phyloP scores from a whole-genome alignment of 1,139 yeast species.

The Diutina scorzettiae region DNA sequence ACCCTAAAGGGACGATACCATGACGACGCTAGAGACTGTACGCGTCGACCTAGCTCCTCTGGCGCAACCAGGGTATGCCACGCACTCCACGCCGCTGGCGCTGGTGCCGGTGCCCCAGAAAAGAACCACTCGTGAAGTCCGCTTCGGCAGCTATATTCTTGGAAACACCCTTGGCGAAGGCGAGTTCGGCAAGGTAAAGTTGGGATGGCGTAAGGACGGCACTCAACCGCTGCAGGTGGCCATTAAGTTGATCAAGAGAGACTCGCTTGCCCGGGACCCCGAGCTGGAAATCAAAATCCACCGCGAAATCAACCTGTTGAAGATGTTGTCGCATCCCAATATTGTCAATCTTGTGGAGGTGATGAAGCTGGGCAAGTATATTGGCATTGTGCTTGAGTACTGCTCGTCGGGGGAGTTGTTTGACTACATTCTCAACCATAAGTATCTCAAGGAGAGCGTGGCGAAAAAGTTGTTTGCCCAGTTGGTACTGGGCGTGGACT shows the following conservation, averaged over 20 bases:
- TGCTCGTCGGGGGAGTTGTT: slow-evolving; percentile 97
- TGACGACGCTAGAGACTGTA: slow-evolving; percentile 1
- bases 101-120: neutral
- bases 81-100: neutral
- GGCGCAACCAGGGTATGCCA: neutral
- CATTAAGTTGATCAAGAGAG: slow-evolving; percentile 80
- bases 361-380: slow-evolving; percentile 84
- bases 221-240: slow-evolving; percentile 79
- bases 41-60: neutral
- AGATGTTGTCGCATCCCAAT: slow-evolving; percentile 82
- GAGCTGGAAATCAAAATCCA: slow-evolving; percentile 83
- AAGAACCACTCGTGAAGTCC: slow-evolving; percentile 36
- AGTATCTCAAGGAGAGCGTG: slow-evolving; percentile 71
- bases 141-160: slow-evolving; percentile 78
- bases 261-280: slow-evolving; percentile 70
- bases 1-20: neutral
- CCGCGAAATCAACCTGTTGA: slow-evolving; percentile 85
- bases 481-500: slow-evolving; percentile 84
- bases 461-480: slow-evolving; percentile 90
- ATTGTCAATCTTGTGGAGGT: slow-evolving; percentile 88
- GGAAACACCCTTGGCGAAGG: slow-evolving; percentile 98
- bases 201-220: slow-evolving; percentile 92
- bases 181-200: slow-evolving; percentile 91
- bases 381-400: slow-evolving; percentile 91
- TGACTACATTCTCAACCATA: slow-evolving; percentile 80